Conservation (phyloP, 768 basidiomycete genomes). For the Suillus ampliporus region DNA sequence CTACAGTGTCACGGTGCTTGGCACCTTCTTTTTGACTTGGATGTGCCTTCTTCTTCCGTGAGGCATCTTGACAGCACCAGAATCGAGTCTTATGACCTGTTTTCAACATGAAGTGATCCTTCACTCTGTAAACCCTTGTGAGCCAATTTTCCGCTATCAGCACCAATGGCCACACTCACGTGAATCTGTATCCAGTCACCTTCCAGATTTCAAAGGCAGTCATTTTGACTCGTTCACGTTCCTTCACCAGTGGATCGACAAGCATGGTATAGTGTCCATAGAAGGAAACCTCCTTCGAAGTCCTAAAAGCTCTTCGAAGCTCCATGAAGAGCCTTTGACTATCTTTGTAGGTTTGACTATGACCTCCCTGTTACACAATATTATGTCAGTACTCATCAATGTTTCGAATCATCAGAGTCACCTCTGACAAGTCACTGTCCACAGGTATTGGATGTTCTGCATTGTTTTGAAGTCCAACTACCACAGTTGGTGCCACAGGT, state of each 20-base stretch:
- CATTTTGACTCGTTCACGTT: slow-evolving; percentile 6
- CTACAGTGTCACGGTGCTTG: slow-evolving; percentile 12
- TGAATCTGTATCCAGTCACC: too few species aligned
- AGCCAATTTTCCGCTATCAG: background rate
- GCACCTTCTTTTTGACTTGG: slow-evolving; percentile 10
- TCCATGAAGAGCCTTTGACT: too few species aligned
- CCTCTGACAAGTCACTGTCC: too few species aligned
- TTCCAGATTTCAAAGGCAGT: too few species aligned
- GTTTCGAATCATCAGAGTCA: too few species aligned
- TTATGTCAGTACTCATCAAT: too few species aligned
- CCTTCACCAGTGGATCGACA: slow-evolving; percentile 20
- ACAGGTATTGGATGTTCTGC: too few species aligned
- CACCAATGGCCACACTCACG: too few species aligned
- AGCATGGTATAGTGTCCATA: slow-evolving; percentile 24
- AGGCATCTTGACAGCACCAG: slow-evolving; percentile 58
- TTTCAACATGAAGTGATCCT: slow-evolving; percentile 30
- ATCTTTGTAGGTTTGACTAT: too few species aligned
- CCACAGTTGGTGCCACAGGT: too few species aligned
- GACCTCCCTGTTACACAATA: too few species aligned
- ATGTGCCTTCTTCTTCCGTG: slow-evolving; percentile 45
- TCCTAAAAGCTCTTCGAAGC: background rate
- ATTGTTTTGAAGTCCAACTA: too few species aligned
- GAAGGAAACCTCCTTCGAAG: slow-evolving; percentile 26
- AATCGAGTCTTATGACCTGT: slow-evolving; percentile 55
- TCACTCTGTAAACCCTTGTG: slow-evolving; percentile 7